Percentiles rank a stretch among this genome's conserved stretches.
phyloP scores from a whole-genome alignment of 1,284 basidiomycete species.

The Cystobasidium pallidum region DNA sequence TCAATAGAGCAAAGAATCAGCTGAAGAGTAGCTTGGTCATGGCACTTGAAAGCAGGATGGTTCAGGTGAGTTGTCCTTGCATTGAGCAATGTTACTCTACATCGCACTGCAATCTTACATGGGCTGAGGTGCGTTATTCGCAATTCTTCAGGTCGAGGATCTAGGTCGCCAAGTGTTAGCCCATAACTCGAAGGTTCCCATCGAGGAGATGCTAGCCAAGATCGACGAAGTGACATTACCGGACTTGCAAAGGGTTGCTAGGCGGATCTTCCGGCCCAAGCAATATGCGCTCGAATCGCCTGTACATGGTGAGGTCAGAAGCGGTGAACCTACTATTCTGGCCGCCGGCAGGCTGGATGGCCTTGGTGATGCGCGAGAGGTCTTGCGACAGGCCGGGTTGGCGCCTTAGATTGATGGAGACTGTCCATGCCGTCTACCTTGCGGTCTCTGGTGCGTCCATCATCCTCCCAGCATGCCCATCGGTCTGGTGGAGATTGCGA shows the following conservation, averaged over 20 bases:
- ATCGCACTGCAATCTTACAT: too few relatives aligned
- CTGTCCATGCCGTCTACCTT: too few relatives aligned
- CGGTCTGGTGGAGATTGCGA: too few relatives aligned
- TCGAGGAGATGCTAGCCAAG: constrained; percentile 87
- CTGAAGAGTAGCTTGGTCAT: constrained; percentile 91
- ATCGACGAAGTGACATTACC: constrained; percentile 79
- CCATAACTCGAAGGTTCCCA: constrained; percentile 82
- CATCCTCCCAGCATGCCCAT: too few relatives aligned
- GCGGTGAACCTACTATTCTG: constrained; percentile 44
- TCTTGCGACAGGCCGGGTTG: constrained; percentile 30
- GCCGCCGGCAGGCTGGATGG: constrained; percentile 41
- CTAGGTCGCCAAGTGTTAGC: constrained; percentile 76
- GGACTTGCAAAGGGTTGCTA: constrained; percentile 72
- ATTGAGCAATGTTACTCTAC: too few relatives aligned
- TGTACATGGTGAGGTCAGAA: constrained; percentile 12
- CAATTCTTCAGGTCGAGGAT: constrained; percentile 55
- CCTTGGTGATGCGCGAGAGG: constrained; percentile 38
- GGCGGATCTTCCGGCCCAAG: constrained; percentile 64
- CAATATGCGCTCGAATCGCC: constrained; percentile 11
- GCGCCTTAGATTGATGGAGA: constrained; percentile 16
- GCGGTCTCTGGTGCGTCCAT: too few relatives aligned
- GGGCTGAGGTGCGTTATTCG: too few relatives aligned
- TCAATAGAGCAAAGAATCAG: constrained; percentile 91
- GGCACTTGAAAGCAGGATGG: constrained; percentile 87
- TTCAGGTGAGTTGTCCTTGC: constrained; percentile 76